phyloP scores from a whole-genome alignment of 768 basidiomycete genomes.

The Pleurotus tuoliensis region DNA sequence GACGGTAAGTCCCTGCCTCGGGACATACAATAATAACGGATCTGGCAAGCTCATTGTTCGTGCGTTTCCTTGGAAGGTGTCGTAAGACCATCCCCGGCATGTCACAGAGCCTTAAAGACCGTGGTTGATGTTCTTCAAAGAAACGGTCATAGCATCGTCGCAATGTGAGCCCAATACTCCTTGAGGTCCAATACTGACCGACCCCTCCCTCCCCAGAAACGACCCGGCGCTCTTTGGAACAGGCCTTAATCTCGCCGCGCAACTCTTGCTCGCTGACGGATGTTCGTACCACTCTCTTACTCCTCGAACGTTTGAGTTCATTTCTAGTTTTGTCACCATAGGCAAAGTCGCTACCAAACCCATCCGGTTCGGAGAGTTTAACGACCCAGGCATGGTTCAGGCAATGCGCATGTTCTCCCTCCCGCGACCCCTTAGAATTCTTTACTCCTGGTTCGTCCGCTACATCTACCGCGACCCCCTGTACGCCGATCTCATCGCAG shows the following conservation, averaged over 20 bases:
- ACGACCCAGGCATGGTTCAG: constrained; percentile 43
- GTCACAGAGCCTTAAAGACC: constrained; percentile 45
- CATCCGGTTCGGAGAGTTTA: constrained; percentile 37
- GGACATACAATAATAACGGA: background rate
- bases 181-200: background rate
- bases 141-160: constrained; percentile 46
- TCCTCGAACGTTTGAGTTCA: background rate
- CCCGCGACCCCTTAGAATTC: constrained; percentile 39
- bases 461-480: constrained; percentile 47
- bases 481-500: constrained; percentile 51
- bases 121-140: constrained; percentile 41
- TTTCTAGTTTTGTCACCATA: background rate
- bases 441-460: constrained; percentile 49
- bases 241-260: constrained; percentile 47
- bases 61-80: constrained; percentile 33
- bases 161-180: constrained; percentile 31
- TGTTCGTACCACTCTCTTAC: constrained; percentile 21
- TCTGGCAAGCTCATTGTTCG: background rate
- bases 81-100: constrained; percentile 56
- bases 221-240: constrained; percentile 46
- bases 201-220: constrained; percentile 15
- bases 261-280: constrained; percentile 49
- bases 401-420: constrained; percentile 37
- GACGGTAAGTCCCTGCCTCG: constrained; percentile 40
- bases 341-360: constrained; percentile 27